phyloP scores from a whole-genome alignment of 2,329 filamentous ascomycete genomes.

The Clonostachys rosea region DNA sequence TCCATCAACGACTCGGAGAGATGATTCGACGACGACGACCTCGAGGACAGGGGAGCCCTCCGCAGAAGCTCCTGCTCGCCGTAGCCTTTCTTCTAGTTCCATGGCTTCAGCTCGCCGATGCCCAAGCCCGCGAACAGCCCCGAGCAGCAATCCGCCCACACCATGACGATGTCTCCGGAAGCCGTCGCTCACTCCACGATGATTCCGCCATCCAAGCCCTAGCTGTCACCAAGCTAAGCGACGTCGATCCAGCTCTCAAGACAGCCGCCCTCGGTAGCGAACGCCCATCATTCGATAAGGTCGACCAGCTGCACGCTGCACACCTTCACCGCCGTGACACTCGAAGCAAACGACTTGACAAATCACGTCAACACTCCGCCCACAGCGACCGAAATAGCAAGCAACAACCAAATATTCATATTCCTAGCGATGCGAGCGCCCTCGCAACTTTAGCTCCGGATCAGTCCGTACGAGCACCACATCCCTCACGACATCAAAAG shows the following conservation, averaged over 20 bases:
- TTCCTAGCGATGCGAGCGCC: slow-evolving; percentile 80
- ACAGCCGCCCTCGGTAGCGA: too few species aligned
- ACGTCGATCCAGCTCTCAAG: neutral
- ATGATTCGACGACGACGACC: too few species aligned
- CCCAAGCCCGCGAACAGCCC: neutral
- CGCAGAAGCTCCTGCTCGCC: too few species aligned
- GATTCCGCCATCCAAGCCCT: neutral
- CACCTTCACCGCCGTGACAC: too few species aligned
- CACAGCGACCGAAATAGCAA: slow-evolving; percentile 10
- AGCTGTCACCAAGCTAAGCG: neutral
- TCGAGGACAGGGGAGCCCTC: too few species aligned
- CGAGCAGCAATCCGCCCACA: neutral
- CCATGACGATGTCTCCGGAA: neutral
- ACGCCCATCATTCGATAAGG: too few species aligned
- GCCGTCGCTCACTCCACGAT: neutral
- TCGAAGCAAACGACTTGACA: neutral
- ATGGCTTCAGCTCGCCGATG: neutral
- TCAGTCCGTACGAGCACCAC: slow-evolving; percentile 90
- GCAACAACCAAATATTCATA: slow-evolving; percentile 6
- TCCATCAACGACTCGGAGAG: too few species aligned
- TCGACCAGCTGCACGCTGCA: too few species aligned
- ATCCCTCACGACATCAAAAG: slow-evolving; percentile 56
- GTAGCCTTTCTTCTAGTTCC: neutral
- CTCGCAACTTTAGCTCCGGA: slow-evolving; percentile 97
- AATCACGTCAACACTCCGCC: neutral